These are phyloP conservation scores for Holtermanniella nyarrowii DNA, from an alignment of 768 basidiomycete genomes.

Conservation along the genomic window DNA sequence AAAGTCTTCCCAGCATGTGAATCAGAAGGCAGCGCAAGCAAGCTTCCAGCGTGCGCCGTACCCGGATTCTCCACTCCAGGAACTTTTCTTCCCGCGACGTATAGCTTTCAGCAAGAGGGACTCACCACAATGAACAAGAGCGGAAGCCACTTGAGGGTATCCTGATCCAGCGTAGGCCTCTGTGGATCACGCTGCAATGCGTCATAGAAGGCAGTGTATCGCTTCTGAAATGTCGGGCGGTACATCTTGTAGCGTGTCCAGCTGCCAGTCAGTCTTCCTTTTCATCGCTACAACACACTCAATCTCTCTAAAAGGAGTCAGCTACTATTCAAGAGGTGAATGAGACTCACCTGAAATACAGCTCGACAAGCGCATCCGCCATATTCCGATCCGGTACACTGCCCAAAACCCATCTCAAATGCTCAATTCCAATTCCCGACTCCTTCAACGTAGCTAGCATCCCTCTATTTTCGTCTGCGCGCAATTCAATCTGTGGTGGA, in stretches of 20 bases:
- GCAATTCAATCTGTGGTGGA: slow-evolving; percentile 20
- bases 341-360: slow-evolving; percentile 20
- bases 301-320: slow-evolving; percentile 16
- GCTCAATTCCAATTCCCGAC: slow-evolving; percentile 37
- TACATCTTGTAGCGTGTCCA: slow-evolving; percentile 44
- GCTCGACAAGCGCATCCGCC: slow-evolving; percentile 38
- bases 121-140: slow-evolving; percentile 41
- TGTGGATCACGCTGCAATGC: slow-evolving; percentile 30
- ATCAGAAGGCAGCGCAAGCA: too few species aligned
- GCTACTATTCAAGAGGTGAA: neutral
- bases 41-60: too few species aligned
- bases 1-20: too few species aligned
- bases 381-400: slow-evolving; percentile 38
- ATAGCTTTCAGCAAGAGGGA: neutral
- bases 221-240: slow-evolving; percentile 35
- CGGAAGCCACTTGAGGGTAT: slow-evolving; percentile 40
- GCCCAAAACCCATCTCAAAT: slow-evolving; percentile 38
- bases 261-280: slow-evolving; percentile 14
- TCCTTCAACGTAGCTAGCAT: slow-evolving; percentile 39
- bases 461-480: slow-evolving; percentile 27
- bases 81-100: neutral
- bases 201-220: slow-evolving; percentile 40
- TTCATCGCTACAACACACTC: slow-evolving; percentile 18
- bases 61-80: neutral
- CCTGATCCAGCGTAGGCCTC: slow-evolving; percentile 38